These are phyloP conservation scores for Beauveria pseudobassiana DNA, from an alignment of 2,329 filamentous ascomycete genomes.

Conservation along the genomic window DNA sequence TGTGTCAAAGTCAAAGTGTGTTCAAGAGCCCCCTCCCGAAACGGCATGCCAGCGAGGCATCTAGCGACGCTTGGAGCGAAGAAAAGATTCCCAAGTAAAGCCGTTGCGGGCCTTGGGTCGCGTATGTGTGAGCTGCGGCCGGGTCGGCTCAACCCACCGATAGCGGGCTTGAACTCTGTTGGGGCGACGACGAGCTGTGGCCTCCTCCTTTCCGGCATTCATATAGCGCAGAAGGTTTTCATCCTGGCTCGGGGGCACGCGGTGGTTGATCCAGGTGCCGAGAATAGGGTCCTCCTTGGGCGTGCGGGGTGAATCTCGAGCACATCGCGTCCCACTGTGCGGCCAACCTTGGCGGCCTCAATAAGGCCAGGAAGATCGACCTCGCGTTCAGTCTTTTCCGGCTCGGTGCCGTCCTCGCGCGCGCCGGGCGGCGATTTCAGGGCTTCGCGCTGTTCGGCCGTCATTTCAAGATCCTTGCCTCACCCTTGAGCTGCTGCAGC, in stretches of 20 bases:
- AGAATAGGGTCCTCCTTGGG: slow-evolving; percentile 32
- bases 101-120: slow-evolving; percentile 10
- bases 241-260: slow-evolving; percentile 34
- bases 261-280: slow-evolving; percentile 19
- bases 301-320: slow-evolving; percentile 34
- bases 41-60: background rate
- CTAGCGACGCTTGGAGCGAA: slow-evolving; percentile 20
- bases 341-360: slow-evolving; percentile 23
- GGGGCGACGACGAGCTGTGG: background rate
- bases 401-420: slow-evolving; percentile 2
- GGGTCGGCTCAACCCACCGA: slow-evolving; percentile 17
- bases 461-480: slow-evolving; percentile 16
- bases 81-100: slow-evolving; percentile 18
- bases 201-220: slow-evolving; percentile 1
- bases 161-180: slow-evolving; percentile 8
- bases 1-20: too few species aligned
- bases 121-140: slow-evolving; percentile 11
- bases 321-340: slow-evolving; percentile 19
- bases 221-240: slow-evolving; percentile 24
- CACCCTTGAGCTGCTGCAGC: slow-evolving; percentile 11
- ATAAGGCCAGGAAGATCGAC: slow-evolving; percentile 26
- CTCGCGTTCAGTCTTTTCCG: slow-evolving; percentile 11
- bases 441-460: slow-evolving; percentile 17
- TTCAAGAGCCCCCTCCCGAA: too few species aligned
- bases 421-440: slow-evolving; percentile 11